Evolutionary conservation across 768 basidiomycete genomes (phyloP).

Genomic region (Daedalea quercina): DNA sequence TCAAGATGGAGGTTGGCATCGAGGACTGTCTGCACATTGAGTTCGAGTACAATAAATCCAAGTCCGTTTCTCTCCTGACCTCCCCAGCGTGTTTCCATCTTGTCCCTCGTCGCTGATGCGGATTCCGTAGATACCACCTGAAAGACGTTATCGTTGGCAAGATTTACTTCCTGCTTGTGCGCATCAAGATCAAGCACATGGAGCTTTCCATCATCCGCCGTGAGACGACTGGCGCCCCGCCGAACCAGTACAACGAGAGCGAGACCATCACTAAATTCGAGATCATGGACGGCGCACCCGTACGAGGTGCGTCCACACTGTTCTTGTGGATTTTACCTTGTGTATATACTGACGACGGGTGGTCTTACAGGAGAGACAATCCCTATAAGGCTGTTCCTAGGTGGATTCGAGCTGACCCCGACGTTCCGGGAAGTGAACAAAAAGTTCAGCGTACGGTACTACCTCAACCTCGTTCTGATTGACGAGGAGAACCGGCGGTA

Average conservation of each 20-base stretch:
- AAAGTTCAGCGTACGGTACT: constrained; percentile 96
- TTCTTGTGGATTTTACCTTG: not conserved
- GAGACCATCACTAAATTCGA: constrained; percentile 99
- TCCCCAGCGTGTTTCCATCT: not conserved
- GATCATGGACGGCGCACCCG: constrained; percentile 98
- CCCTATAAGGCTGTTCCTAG: constrained; percentile 94
- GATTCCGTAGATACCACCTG: constrained; percentile 74
- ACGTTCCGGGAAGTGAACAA: constrained; percentile 99
- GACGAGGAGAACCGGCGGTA: constrained; percentile 98
- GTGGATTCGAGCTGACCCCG: constrained; percentile 96
- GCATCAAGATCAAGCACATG: constrained; percentile 99
- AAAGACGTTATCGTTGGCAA: constrained; percentile 99
- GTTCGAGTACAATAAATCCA: constrained; percentile 99
- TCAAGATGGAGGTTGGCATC: constrained; percentile 99
- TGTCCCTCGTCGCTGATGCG: not conserved
- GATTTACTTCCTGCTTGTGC: constrained; percentile 96
- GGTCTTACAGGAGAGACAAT: constrained; percentile 80
- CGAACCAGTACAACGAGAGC: constrained; percentile 99
- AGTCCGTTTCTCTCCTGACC: constrained; percentile 46
- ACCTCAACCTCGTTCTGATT: constrained; percentile 93
- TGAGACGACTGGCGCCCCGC: constrained; percentile 94
- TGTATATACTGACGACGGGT: not conserved
- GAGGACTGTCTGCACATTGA: constrained; percentile 99
- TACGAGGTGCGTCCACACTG: constrained; percentile 56
- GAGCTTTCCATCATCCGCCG: constrained; percentile 96